Percentiles rank a stretch among this genome's conserved stretches.
Evolutionary conservation across 148 eudicot genomes (phyloP).

Genomic region (Cornus controversa): DNA sequence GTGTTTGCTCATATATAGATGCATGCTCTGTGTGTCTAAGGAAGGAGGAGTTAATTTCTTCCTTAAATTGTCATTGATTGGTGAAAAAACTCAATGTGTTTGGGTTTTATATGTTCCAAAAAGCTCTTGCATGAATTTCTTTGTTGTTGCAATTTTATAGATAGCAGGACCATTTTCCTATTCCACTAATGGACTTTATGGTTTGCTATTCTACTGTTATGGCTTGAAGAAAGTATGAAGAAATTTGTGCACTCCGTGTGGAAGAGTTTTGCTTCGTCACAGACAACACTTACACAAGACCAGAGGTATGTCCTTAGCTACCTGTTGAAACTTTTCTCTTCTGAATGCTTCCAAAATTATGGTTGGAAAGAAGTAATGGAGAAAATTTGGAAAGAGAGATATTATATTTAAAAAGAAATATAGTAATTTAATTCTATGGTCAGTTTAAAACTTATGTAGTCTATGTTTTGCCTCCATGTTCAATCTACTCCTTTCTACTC

Average conservation of each 20-base stretch:
- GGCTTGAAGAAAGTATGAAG: slow-evolving; percentile 74
- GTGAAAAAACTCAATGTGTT: neutral
- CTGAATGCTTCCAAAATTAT: slow-evolving; percentile 1
- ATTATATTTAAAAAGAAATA: too few species aligned
- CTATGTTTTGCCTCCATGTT: neutral
- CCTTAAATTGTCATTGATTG: neutral
- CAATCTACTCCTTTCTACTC: neutral
- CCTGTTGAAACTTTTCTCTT: neutral
- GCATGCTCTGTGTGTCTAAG: neutral
- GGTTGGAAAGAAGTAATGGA: neutral
- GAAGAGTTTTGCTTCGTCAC: slow-evolving; percentile 92
- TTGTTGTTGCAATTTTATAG: neutral
- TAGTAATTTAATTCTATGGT: neutral
- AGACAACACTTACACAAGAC: slow-evolving; percentile 74
- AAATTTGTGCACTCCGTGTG: slow-evolving; percentile 74
- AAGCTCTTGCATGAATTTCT: neutral
- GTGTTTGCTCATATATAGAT: neutral
- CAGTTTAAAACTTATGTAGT: neutral
- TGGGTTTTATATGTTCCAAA: neutral
- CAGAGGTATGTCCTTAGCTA: slow-evolving; percentile 53
- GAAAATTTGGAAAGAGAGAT: neutral
- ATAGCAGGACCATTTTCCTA: neutral
- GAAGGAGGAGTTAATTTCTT: neutral
- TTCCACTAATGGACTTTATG: slow-evolving; percentile 6
- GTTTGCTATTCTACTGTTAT: slow-evolving; percentile 18